Evolutionary conservation across 176 grass and related monocot species (phyloP), one percentile per base, ranked within the genome.

Genomic region (Elaeis guineensis): DNA sequence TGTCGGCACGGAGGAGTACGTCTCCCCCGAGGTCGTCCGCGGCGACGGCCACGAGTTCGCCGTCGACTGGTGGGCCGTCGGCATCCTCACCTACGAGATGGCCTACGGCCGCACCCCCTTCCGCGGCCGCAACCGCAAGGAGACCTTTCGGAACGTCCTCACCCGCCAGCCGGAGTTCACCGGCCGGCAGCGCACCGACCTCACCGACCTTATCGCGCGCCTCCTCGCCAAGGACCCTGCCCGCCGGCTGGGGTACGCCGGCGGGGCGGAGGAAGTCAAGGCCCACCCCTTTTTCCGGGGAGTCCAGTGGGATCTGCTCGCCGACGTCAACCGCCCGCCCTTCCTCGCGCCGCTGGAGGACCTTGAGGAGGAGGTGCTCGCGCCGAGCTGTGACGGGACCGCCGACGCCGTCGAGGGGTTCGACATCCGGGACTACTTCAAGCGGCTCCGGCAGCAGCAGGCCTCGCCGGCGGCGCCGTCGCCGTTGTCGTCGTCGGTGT

Each of bases 1-100:
- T 65, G 93, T 92, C 0, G 93, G 93, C 39, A 98, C 93, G 55
- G 93, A 98, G 74, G 93, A 98, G 59, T 98, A 98, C 70, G 88
- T 98, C 53, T 68, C 93, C 55, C 93, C 93, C 12, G 93, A 98
- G 77, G 83, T 98, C 76, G 76, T 98, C 49, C 71, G 84, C 44
- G 84, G 93, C 49, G 84, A 92, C 5, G 93, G 93, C 50, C 93
- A 98, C 77, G 84, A 80, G n/a, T 89, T 98, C 52, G 76, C 85
- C 11, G 79, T 98, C 3, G 93, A 98, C 78, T 98, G 93, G 93
- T 98, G 93, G 93, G 82, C 93, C 5, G 25, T 89, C 1, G 93
- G 93, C 20, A 81, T 98, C 58, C 77, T 98, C 2, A 55, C 59
- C 1, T 83, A 98, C 79, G 93, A 98, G 82, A 92, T 98, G 93